Evolutionary conservation across 2,329 filamentous ascomycete species (phyloP).

Genomic region (Colletotrichum sp.): DNA sequence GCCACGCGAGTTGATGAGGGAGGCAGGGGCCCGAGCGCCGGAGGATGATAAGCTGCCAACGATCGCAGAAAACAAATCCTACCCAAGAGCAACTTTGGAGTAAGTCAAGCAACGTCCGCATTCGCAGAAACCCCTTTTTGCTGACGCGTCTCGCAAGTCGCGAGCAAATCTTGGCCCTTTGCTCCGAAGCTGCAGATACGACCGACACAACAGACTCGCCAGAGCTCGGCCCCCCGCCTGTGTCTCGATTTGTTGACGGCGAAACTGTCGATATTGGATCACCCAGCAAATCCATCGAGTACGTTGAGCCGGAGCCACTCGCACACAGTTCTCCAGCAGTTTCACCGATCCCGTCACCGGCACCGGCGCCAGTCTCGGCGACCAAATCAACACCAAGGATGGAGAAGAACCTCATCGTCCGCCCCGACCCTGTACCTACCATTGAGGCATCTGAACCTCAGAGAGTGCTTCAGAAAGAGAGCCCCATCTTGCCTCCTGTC

Average conservation of each 20-base stretch:
- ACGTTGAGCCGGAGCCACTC: background rate
- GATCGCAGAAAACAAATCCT: conserved; percentile 73
- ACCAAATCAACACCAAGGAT: background rate
- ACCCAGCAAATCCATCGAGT: conserved; percentile 33
- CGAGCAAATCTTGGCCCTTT: conserved; percentile 68
- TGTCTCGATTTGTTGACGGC: conserved; percentile 63
- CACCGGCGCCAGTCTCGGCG: background rate
- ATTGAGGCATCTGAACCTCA: background rate
- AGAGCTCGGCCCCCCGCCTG: conserved; percentile 69
- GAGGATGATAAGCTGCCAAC: conserved; percentile 66
- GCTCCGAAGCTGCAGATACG: conserved; percentile 50
- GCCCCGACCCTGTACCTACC: background rate
- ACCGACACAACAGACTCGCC: conserved; percentile 61
- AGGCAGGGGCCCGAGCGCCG: conserved; percentile 54
- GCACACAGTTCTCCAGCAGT: background rate
- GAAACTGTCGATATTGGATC: conserved; percentile 60
- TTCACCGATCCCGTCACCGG: background rate
- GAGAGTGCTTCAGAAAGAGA: background rate
- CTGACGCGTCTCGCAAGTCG: conserved; percentile 45
- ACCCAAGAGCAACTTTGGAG: conserved; percentile 72
- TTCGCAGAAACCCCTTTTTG: background rate
- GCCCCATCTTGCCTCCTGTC: background rate
- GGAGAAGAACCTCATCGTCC: conserved; percentile 4
- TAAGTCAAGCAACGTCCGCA: conserved; percentile 42
- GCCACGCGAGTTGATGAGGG: conserved; percentile 57